Percentiles rank a stretch among this genome's conserved stretches.
phyloP scores from a whole-genome alignment of 2,329 filamentous ascomycete genomes.

The Trichophyton equinum region DNA sequence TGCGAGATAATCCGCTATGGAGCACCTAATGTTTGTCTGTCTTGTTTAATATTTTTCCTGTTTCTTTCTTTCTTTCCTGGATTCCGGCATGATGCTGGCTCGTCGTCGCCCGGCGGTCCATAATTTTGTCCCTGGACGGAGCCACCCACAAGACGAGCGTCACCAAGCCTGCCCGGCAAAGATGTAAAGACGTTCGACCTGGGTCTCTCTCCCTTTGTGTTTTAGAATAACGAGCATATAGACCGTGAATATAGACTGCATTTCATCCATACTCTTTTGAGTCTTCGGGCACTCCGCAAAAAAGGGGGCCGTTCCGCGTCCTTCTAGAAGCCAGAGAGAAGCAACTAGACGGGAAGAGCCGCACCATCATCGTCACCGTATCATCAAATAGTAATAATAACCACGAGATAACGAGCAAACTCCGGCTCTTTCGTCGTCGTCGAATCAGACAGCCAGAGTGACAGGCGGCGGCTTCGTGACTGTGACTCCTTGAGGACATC shows the following conservation, averaged over 20 bases:
- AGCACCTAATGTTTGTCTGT: not conserved
- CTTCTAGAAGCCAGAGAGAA: no score
- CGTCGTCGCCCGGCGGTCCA: not conserved
- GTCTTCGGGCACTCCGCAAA: no score
- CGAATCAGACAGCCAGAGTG: no score
- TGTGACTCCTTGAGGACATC: not conserved
- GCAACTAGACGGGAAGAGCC: no score
- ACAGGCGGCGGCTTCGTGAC: no score
- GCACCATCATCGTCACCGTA: no score
- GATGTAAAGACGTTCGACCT: not conserved
- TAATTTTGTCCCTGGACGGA: not conserved
- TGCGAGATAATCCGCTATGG: no score
- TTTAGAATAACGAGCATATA: not conserved
- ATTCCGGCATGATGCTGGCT: not conserved
- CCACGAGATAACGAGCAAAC: no score
- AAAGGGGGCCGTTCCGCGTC: no score
- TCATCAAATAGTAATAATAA: no score
- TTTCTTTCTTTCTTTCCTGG: not conserved
- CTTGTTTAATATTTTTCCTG: not conserved
- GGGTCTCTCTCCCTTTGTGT: not conserved
- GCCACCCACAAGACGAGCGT: not conserved
- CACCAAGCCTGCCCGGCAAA: not conserved
- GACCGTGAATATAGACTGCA: conserved; percentile 1
- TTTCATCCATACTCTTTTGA: not conserved
- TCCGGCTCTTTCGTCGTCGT: no score